Base-by-base conservation (phyloP, 2,329 filamentous ascomycete genomes). In the Pochonia chlamydosporia region DNA sequence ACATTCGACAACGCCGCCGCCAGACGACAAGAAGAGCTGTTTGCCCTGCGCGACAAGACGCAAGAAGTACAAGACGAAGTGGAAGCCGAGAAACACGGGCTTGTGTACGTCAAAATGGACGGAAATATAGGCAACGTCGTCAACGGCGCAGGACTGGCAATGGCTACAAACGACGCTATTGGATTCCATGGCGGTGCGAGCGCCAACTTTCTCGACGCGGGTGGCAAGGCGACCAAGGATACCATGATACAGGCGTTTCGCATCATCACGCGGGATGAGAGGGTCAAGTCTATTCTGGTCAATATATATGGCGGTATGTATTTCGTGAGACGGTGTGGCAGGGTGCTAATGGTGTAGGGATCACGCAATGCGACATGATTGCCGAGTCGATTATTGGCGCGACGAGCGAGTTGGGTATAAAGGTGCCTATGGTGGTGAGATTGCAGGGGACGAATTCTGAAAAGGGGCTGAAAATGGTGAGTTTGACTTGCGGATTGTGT, bases 121-220 rank as follows among this genome's bases (percentile, higher is more conserved):
- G 72, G 75, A 3, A 82, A 82, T 52, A 84, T 95, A 45, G 90
- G 89, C 31, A 95, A 87, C 1, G 72, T 95, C 53, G 89, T 95
- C 53, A 96, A 96, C 59, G 89, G 90, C 37, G 90, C 91, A 0
- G 90, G 90, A 0, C 76, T 96, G 1, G 89, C 89, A 0, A 93
- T 96, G 87, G 93, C 93, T 62, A 95, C 89, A 0, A 82, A 91
- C 50, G 90, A 96, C 62, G 85, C 87, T 0, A 78, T 96, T 2
- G 73, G 78, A 3, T 69, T 81, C 11, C 78, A 81, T 46, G 84
- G 84, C 8, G 87, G 87, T 2, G 67, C 73, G 28, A 84, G 84
- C 21, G 81, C 88, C 10, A 96, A 96, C 58, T 95, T 96, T 63
- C 75, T 96, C 46, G 90, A 96, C 63, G 95, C 88, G 0, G 90